Evolutionary conservation across 2,329 filamentous ascomycete species (phyloP), one percentile per base, ranked within the genome.

Genomic region (Exophiala alcalophila): DNA sequence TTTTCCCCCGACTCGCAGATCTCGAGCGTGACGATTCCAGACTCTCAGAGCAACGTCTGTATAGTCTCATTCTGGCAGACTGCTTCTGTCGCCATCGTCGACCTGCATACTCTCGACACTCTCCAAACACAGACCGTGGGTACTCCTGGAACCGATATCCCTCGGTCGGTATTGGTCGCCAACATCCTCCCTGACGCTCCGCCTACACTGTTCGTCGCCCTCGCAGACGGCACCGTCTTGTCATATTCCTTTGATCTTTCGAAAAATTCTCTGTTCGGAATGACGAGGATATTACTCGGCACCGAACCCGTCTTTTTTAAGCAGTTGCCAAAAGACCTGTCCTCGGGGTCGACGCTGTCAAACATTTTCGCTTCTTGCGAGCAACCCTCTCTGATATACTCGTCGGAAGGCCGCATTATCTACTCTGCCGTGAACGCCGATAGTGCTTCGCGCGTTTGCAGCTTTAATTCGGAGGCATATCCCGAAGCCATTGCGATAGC

Each of bases 341-440:
- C 30, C 14, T 18, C 21, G 6, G 71, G 72, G 1, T 70, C 82
- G 38, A 72, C 77, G 0, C 68, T 87, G 0, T 85, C 76, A 60
- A 94, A 86, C 56, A 82, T 98, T 0, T 94, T 98, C 61, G 88
- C 89, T 0, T 94, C 88, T 0, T 95, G 89, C 44, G 92, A 98
- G 58, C 88, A 96, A 59, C 86, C 92, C 0, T 96, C 87, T 51
- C 67, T 98, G 40, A 95, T 98, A 34, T 96, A 98, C 60, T 86
- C 85, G 6, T 81, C 83, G 0, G 89, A 96, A 60, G 87, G 86
- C 1, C 78, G 90, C 15, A 84, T 96, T 27, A 81, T 95, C 1
- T 98, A 94, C 66, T 95, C 90, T 4, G 90, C 92, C 2, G 87
- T 96, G 1, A 95, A 91, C 9, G 88, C 90, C 2, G 86, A 95